Evolutionary conservation across 345 rosid genomes (phyloP).

Genomic region (Citrus inodora): DNA sequence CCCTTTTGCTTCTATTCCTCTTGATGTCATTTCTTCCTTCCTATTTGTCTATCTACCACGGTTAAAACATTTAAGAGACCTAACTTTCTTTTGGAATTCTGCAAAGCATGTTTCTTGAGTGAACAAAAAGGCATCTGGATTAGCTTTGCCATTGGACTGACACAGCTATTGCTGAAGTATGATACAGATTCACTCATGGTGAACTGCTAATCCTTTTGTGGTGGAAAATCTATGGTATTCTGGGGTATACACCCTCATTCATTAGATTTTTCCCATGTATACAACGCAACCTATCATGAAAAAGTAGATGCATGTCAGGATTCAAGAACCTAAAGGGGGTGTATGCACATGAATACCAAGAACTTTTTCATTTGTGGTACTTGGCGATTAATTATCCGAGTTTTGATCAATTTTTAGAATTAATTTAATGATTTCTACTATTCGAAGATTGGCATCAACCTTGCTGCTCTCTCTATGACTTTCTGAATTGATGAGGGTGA

Average conservation of each 20-base stretch:
- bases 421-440: neutral
- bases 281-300: neutral
- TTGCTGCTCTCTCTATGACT: neutral
- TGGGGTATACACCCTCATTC: neutral
- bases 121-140: neutral
- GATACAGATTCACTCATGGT: neutral
- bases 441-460: neutral
- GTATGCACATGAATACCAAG: neutral
- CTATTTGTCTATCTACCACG: neutral
- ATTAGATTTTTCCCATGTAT: neutral
- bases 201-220: neutral
- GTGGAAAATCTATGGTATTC: neutral
- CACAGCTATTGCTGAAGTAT: neutral
- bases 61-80: slow-evolving; percentile 5
- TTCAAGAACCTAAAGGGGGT: neutral
- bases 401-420: neutral
- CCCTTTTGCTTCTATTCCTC: neutral
- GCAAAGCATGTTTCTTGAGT: neutral
- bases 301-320: neutral
- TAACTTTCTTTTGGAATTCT: neutral
- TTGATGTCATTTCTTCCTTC: neutral
- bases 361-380: neutral
- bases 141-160: neutral
- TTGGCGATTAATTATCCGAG: neutral
- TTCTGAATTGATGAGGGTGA: neutral